Evolutionary conservation across 31 red algal genomes (phyloP), one percentile per base, ranked within the genome.

Genomic region (Odonthalia washingtoniensis): DNA sequence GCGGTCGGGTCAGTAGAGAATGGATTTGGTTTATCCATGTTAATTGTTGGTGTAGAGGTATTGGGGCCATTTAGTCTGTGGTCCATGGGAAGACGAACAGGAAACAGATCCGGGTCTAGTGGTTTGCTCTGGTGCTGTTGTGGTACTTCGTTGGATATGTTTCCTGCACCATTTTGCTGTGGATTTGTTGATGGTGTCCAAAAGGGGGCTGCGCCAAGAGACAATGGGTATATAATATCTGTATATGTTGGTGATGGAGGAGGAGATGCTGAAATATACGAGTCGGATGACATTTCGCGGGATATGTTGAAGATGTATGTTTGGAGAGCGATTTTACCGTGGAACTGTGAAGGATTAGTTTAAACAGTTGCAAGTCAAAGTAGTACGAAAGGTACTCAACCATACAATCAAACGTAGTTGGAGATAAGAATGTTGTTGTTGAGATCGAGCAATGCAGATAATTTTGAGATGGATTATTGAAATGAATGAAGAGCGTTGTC

Each of bases 341-440:
- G 90, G 82, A 62, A 38, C 81, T 69, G 32, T 82, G 90, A 49
- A 92, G 69, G 37, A 64, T 82, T 39, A 70, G 46, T 26, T 82
- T 74, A 21, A 92, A 16, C 44, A 81, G 90, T 24, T 87, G 81
- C 33, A 92, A 52, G 6, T 87, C 74, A 45, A 81, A 74, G 69
- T 41, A 40, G 30, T 92, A 87, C 46, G 45, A 26, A 75, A 87
- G 86, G n/a, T 86, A 77, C 38, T 92, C 82, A 5, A 49, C 53
- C 9, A 21, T 9, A 4, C 82, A 82, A 17, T 69, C 46, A 61
- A 80, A 74, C 42, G 78, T 74, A 1, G 43, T 75, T 30, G 66
- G 82, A 3, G 67, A 63, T 39, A 64, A n/a, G n/a, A n/a, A n/a
- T n/a, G n/a, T n/a, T n/a, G n/a, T n/a, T n/a, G n/a, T n/a, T n/a